Conservation (phyloP, 345 rosid species). For the Aurinia saxatilis region DNA sequence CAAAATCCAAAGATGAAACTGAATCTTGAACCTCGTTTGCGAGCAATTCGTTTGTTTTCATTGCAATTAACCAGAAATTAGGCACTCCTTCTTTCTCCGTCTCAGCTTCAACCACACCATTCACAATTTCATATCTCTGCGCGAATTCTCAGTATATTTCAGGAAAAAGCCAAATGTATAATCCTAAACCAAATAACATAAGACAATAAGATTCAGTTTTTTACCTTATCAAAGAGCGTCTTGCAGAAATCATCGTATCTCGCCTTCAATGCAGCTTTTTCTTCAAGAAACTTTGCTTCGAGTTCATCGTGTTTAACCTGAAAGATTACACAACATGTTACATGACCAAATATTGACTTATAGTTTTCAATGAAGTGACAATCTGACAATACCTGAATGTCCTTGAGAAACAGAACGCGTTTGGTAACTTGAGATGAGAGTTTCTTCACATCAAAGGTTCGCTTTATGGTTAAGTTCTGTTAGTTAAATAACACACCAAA, state of each 20-base stretch:
- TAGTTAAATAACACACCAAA: background rate
- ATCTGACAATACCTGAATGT: conserved; percentile 23
- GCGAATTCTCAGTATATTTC: background rate
- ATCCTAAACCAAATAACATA: background rate
- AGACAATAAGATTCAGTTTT: background rate
- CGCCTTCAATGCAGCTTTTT: conserved; percentile 21
- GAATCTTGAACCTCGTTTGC: conserved; percentile 45
- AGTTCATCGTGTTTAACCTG: conserved; percentile 25
- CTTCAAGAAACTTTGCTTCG: conserved; percentile 26
- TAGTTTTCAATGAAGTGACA: background rate
- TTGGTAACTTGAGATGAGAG: conserved; percentile 19
- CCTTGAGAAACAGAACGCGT: conserved; percentile 25
- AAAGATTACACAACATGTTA: background rate
- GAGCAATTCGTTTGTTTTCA: conserved; percentile 87
- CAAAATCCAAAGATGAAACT: background rate
- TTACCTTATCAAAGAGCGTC: conserved; percentile 20
- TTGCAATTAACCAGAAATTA: conserved; percentile 80
- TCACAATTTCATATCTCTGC: conserved; percentile 33
- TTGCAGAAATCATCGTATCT: conserved; percentile 17
- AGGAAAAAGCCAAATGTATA: background rate
- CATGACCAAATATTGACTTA: background rate
- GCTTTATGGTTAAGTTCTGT: conserved; percentile 17
- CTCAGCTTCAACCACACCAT: conserved; percentile 22
- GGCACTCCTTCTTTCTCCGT: conserved; percentile 61
- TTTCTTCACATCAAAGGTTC: conserved; percentile 16